A percentile compares a stretch with the other conserved stretches of the same genome.
Conservation (phyloP, 306 rosid species). For the Quillaja saponaria region DNA sequence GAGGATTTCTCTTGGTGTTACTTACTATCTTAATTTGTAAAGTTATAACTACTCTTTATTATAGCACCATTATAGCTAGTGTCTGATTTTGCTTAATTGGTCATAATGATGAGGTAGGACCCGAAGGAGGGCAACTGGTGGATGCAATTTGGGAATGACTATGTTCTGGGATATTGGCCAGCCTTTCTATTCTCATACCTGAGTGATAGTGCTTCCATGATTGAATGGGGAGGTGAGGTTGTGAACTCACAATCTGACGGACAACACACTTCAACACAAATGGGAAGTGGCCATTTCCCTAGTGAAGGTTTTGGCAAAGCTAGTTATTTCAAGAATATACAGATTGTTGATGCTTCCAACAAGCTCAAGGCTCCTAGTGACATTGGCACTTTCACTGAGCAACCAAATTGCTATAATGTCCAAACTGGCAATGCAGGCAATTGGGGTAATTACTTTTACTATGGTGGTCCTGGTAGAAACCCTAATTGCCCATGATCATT, state of each 20-base stretch:
- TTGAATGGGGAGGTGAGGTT: slow-evolving; percentile 66
- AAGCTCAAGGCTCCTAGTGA: slow-evolving; percentile 48
- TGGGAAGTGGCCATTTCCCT: slow-evolving; percentile 70
- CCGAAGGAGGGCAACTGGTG: slow-evolving; percentile 69
- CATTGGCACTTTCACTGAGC: slow-evolving; percentile 50
- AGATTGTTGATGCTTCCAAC: slow-evolving; percentile 52
- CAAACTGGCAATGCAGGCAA: slow-evolving; percentile 45
- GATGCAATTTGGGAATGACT: slow-evolving; percentile 57
- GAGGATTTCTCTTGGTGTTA: too few relatives aligned
- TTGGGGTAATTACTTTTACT: slow-evolving; percentile 58
- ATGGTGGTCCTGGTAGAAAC: slow-evolving; percentile 61
- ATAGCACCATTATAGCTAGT: slow-evolving; percentile 30
- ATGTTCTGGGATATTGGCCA: slow-evolving; percentile 65
- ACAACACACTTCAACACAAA: slow-evolving; percentile 59
- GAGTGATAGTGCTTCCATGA: slow-evolving; percentile 53
- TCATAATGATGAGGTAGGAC: slow-evolving; percentile 42
- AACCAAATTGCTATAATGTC: slow-evolving; percentile 47
- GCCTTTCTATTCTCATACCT: slow-evolving; percentile 53
- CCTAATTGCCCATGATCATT: slow-evolving; percentile 41
- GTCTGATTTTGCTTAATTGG: background rate
- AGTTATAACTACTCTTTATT: too few relatives aligned
- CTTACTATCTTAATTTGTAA: too few relatives aligned
- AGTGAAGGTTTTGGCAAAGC: slow-evolving; percentile 58
- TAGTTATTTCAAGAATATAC: slow-evolving; percentile 53
- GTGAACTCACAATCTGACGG: slow-evolving; percentile 51